Percentiles rank a stretch among this genome's conserved stretches.
phyloP scores from a whole-genome alignment of 345 rosid genomes.

The Pugionium cornutum region DNA sequence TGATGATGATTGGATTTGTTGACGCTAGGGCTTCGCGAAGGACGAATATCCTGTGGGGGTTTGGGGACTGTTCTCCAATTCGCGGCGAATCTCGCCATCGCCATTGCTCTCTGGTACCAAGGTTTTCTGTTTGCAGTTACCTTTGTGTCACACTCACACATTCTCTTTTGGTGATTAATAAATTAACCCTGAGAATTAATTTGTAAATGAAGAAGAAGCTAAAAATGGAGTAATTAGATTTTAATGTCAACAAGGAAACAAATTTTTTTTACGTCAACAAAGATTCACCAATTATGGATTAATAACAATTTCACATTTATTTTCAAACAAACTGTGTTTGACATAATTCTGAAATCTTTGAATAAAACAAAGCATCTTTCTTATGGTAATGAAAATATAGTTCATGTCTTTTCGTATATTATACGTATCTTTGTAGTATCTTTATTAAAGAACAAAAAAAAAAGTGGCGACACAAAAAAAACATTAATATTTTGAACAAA shows the following conservation, averaged over 20 bases:
- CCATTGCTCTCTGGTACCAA: constrained; percentile 94
- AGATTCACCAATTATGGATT: constrained; percentile 22
- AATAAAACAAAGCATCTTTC: constrained; percentile 6
- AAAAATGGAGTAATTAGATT: constrained; percentile 7
- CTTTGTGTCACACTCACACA: constrained; percentile 35
- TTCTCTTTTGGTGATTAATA: constrained; percentile 5
- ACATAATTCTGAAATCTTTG: neutral
- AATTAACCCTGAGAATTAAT: neutral
- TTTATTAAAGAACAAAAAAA: neutral
- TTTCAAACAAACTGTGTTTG: constrained; percentile 5
- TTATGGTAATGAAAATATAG: constrained; percentile 6
- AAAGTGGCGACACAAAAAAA: too few species aligned
- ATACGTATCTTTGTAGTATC: constrained; percentile 18
- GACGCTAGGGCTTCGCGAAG: constrained; percentile 48
- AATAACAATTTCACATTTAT: neutral
- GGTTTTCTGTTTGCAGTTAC: constrained; percentile 62
- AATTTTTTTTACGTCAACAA: neutral
- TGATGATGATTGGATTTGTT: constrained; percentile 38
- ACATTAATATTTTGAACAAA: too few species aligned
- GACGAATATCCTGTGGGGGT: constrained; percentile 39
- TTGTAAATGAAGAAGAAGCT: constrained; percentile 1
- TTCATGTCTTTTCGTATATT: constrained; percentile 12
- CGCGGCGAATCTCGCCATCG: constrained; percentile 54
- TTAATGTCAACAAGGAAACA: constrained; percentile 1
- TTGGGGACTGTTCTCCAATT: constrained; percentile 61